Evolutionary conservation across 345 rosid genomes (phyloP).

Genomic region (Eucalyptus paniculata): DNA sequence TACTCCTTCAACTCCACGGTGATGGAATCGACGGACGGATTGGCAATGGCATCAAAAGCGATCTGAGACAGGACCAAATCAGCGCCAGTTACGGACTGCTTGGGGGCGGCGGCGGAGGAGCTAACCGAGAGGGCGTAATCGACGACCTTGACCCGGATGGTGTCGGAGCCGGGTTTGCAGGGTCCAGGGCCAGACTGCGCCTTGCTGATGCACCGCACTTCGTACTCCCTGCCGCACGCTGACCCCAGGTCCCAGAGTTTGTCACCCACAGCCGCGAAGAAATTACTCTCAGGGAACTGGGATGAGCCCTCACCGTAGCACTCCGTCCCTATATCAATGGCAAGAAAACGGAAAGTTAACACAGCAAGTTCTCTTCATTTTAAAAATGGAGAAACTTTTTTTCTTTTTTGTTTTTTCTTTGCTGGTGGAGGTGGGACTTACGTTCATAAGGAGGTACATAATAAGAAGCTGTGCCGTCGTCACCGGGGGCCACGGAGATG

Average conservation of each 20-base stretch:
- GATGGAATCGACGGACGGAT: constrained; percentile 6
- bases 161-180: constrained; percentile 7
- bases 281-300: constrained; percentile 40
- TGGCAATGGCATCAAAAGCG: constrained; percentile 26
- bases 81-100: constrained; percentile 4
- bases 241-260: constrained; percentile 59
- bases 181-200: background rate
- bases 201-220: constrained; percentile 31
- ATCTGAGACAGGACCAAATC: constrained; percentile 31
- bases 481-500: background rate
- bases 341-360: background rate
- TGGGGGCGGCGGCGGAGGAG: background rate
- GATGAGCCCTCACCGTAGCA: constrained; percentile 19
- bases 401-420: too few relatives aligned
- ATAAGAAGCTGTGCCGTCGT: constrained; percentile 29
- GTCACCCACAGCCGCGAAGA: constrained; percentile 49
- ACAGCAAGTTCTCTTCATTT: background rate
- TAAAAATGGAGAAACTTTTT: rapidly evolving
- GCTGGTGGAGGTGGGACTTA: background rate
- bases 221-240: constrained; percentile 44
- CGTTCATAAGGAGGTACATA: constrained; percentile 36
- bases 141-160: constrained; percentile 33
- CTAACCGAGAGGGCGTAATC: constrained; percentile 7
- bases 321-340: constrained; percentile 10
- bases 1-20: constrained; percentile 45